A percentile compares a stretch with the other conserved stretches of the same genome.
Conservation (phyloP, 139 green algal species). For the Chloropicon primus region DNA sequence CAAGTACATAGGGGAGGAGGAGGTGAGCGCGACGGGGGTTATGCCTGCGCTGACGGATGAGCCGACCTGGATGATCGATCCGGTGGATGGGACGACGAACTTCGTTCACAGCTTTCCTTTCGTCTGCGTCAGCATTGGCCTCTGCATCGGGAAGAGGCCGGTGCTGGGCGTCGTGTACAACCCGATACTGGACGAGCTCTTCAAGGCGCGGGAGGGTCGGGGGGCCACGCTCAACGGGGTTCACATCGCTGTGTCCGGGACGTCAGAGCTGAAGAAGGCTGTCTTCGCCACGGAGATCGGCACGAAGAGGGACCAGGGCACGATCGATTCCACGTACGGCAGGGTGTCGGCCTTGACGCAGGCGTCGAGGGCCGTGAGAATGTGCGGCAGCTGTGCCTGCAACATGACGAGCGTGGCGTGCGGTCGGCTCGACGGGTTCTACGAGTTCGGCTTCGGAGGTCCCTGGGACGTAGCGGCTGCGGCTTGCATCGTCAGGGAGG, state of each 20-base stretch:
- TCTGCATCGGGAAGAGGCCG: slow-evolving; percentile 15
- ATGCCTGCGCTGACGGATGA: slow-evolving; percentile 38
- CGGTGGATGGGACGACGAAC: slow-evolving; percentile 91
- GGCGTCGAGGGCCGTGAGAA: slow-evolving; percentile 48
- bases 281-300: slow-evolving; percentile 79
- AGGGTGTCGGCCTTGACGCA: slow-evolving; percentile 35
- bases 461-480: slow-evolving; percentile 56
- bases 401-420: slow-evolving; percentile 34
- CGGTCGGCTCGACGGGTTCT: slow-evolving; percentile 82
- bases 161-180: slow-evolving; percentile 94
- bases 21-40: slow-evolving; percentile 3
- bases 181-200: slow-evolving; percentile 77
- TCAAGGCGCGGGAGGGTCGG: slow-evolving; percentile 7
- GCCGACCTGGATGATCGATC: slow-evolving; percentile 88
- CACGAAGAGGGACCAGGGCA: slow-evolving; percentile 26
- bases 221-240: slow-evolving; percentile 4
- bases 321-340: slow-evolving; percentile 54
- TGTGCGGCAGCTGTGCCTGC: slow-evolving; percentile 79
- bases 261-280: slow-evolving; percentile 35
- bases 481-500: slow-evolving; percentile 48
- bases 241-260: slow-evolving; percentile 19
- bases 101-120: slow-evolving; percentile 96
- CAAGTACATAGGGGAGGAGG: slow-evolving; percentile 41
- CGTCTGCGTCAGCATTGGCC: slow-evolving; percentile 14
- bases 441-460: slow-evolving; percentile 81